A percentile compares a stretch with the other conserved stretches of the same genome.
Evolutionary conservation across 495 filamentous ascomycete species (phyloP).

Genomic region (Immersiella caudata): DNA sequence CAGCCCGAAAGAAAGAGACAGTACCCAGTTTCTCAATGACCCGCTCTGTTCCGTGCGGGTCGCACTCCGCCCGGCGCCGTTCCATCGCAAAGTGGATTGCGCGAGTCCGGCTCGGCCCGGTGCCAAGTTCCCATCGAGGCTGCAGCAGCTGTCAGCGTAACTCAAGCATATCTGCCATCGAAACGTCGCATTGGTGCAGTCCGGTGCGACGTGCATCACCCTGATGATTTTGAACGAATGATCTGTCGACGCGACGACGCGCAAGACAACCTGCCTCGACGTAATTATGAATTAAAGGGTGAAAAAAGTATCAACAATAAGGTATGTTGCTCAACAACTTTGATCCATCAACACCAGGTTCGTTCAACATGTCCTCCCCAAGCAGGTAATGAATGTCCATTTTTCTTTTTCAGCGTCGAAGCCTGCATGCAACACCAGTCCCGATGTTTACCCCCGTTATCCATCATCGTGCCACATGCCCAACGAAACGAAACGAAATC

Average conservation of each 20-base stretch:
- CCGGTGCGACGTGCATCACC: background rate
- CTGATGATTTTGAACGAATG: background rate
- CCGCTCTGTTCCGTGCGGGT: background rate
- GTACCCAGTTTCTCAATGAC: no score
- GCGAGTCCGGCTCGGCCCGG: background rate
- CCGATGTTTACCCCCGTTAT: background rate
- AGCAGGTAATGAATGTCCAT: background rate
- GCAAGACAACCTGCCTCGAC: background rate
- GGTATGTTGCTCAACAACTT: background rate
- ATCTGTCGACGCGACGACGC: background rate
- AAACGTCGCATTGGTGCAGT: background rate
- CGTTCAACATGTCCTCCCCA: background rate
- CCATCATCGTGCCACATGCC: background rate
- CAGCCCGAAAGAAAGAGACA: no score
- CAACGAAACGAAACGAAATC: background rate
- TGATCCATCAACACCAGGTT: background rate
- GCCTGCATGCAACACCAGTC: background rate
- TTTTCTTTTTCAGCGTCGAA: background rate
- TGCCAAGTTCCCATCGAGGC: background rate
- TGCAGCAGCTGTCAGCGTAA: background rate
- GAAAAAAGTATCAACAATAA: background rate
- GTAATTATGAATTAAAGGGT: background rate
- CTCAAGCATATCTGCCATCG: background rate
- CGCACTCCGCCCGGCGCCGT: background rate
- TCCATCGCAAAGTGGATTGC: background rate